Evolutionary conservation across 2,329 filamentous ascomycete species (phyloP).

Genomic region (Diaporthe ampelina): DNA sequence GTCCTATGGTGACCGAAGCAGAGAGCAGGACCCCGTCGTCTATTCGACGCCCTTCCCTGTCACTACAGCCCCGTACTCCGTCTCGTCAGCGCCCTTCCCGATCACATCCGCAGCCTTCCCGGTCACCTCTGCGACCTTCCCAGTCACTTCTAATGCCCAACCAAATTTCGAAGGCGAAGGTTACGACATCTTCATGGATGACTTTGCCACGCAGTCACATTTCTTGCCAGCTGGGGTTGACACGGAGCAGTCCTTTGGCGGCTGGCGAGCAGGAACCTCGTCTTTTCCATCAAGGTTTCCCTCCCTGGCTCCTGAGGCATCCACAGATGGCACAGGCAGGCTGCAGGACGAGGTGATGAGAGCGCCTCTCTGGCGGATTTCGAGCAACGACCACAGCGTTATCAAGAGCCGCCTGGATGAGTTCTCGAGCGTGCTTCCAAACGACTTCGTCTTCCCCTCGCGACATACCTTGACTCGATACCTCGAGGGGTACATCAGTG

Average conservation of each 20-base stretch:
- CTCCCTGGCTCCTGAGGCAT: conserved; percentile 66
- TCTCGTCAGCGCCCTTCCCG: conserved; percentile 36
- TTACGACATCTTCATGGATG: conserved; percentile 72
- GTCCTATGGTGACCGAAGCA: conserved; percentile 61
- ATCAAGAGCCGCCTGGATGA: conserved; percentile 73
- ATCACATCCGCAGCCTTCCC: conserved; percentile 56
- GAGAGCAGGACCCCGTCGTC: conserved; percentile 59
- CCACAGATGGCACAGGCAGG: conserved; percentile 52
- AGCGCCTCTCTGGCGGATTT: conserved; percentile 61
- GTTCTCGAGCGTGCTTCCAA: conserved; percentile 71
- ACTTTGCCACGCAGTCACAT: conserved; percentile 67
- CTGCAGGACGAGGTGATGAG: conserved; percentile 59
- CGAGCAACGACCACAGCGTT: conserved; percentile 65
- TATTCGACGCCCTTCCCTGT: conserved; percentile 57
- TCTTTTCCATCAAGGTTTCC: conserved; percentile 69
- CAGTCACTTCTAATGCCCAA: conserved; percentile 41
- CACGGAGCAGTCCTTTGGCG: conserved; percentile 61
- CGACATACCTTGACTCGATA: conserved; percentile 78
- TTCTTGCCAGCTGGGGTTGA: conserved; percentile 61
- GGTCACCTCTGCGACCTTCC: conserved; percentile 52
- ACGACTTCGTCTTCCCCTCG: conserved; percentile 77
- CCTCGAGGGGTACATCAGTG: conserved; percentile 77
- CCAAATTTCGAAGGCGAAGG: conserved; percentile 68
- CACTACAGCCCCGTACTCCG: conserved; percentile 51
- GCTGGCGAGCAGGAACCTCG: conserved; percentile 63